phyloP scores from a whole-genome alignment of 2,329 filamentous ascomycete species.

The Davidsoniella australis region DNA sequence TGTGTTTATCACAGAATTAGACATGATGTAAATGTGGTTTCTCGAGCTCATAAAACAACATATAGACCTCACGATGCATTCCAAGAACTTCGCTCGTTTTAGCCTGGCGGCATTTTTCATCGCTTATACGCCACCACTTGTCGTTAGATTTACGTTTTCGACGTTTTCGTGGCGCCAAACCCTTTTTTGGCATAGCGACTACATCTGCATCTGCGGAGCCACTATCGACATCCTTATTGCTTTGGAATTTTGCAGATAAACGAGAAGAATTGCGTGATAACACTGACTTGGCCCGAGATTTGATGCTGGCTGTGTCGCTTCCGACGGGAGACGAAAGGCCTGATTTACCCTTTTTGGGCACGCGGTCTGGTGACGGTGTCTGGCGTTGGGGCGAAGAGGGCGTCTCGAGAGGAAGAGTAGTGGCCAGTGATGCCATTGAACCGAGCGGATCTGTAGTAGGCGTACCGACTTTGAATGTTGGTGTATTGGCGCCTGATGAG shows the following conservation, averaged over 20 bases:
- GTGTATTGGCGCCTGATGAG: conserved; percentile 19
- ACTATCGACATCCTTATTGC: not conserved
- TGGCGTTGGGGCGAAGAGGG: conserved; percentile 18
- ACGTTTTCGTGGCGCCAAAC: not conserved
- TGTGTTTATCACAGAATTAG: not conserved
- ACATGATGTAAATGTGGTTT: conserved; percentile 19
- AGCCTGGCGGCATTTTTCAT: conserved; percentile 89
- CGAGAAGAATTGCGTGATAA: conserved; percentile 29
- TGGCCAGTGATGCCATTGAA: conserved; percentile 13
- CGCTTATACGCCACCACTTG: conserved; percentile 92
- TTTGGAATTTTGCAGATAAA: conserved; percentile 3
- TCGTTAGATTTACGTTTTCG: conserved; percentile 39
- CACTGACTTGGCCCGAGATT: conserved; percentile 39
- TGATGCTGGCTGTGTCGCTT: conserved; percentile 27
- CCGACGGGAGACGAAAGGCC: conserved; percentile 20
- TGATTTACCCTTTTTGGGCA: conserved; percentile 19
- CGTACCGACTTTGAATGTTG: conserved; percentile 29
- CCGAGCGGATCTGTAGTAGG: conserved; percentile 29
- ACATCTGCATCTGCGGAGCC: not conserved
- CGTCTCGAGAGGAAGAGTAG: conserved; percentile 21
- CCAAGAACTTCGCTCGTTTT: conserved; percentile 80
- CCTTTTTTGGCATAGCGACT: not conserved
- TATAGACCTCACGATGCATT: conserved; percentile 91
- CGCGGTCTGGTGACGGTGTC: not conserved
- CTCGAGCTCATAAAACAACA: conserved; percentile 89